Percentiles rank a stretch among this genome's conserved stretches.
Conservation (phyloP, 139 green algal genomes). For the Tetraselmis striata region DNA sequence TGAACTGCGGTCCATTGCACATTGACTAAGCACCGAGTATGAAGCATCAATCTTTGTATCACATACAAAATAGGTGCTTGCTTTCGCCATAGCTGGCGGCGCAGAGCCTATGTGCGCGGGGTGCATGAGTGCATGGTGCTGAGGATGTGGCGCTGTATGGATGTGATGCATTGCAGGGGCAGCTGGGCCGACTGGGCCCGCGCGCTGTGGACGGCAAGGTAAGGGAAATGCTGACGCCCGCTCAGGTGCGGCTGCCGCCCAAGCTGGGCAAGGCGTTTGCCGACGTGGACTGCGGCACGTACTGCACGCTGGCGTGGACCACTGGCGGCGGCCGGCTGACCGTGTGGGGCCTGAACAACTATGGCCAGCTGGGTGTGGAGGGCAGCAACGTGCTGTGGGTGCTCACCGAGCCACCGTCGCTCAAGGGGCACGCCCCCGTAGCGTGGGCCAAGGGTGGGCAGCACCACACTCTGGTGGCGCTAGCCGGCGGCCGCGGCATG, state of each 20-base stretch:
- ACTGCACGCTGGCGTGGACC: slow-evolving; percentile 59
- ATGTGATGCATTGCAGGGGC: too few relatives aligned
- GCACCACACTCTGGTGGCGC: slow-evolving; percentile 76
- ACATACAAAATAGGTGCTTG: too few relatives aligned
- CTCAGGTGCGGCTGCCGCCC: slow-evolving; percentile 6
- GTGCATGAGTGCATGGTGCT: too few relatives aligned
- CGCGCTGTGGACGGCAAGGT: too few relatives aligned
- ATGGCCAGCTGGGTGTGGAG: slow-evolving; percentile 67
- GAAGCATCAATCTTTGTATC: too few relatives aligned
- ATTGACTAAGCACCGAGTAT: too few relatives aligned
- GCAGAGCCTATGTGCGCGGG: too few relatives aligned
- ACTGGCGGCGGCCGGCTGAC: slow-evolving; percentile 50
- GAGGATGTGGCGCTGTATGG: too few relatives aligned
- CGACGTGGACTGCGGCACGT: slow-evolving; percentile 59
- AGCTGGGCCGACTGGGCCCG: slow-evolving; percentile 67
- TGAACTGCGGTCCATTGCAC: too few relatives aligned
- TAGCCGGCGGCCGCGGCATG: slow-evolving; percentile 36
- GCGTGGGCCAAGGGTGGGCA: slow-evolving; percentile 47
- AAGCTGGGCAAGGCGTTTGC: neutral
- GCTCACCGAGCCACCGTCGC: neutral
- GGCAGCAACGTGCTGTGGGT: neutral
- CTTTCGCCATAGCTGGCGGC: too few relatives aligned
- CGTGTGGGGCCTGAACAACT: slow-evolving; percentile 86
- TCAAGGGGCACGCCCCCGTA: neutral
- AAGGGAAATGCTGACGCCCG: slow-evolving; percentile 57